A percentile compares a stretch with the other conserved stretches of the same genome.
These are phyloP conservation scores for Carex parvula DNA, from an alignment of 176 grass and related monocot genomes.

Conservation along the genomic window DNA sequence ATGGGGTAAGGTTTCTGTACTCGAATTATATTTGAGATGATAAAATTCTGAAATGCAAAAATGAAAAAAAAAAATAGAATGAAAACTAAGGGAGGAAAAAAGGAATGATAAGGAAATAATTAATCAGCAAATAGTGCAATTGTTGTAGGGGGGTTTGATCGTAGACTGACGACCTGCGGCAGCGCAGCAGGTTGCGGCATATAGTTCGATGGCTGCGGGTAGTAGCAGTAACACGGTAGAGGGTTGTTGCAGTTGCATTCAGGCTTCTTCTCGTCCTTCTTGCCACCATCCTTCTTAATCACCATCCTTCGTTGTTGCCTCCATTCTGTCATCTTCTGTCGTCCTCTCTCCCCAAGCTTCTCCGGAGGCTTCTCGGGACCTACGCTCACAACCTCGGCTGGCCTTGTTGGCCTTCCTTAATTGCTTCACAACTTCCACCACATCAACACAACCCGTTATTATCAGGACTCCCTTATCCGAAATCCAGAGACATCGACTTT, in stretches of 20 bases:
- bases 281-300: background rate
- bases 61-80: background rate
- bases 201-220: background rate
- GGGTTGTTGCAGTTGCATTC: background rate
- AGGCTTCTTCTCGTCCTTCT: background rate
- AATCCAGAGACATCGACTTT: constrained; percentile 55
- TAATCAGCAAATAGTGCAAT: constrained; percentile 3
- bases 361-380: constrained; percentile 43
- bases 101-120: background rate
- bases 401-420: constrained; percentile 38
- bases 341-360: constrained; percentile 1
- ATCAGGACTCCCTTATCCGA: constrained; percentile 44
- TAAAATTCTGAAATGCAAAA: background rate
- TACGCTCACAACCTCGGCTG: constrained; percentile 37
- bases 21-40: background rate
- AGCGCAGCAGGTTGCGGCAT: background rate
- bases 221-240: background rate
- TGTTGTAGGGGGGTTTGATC: background rate
- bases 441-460: constrained; percentile 53
- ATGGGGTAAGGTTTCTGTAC: background rate
- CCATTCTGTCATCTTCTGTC: background rate
- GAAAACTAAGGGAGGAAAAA: background rate
- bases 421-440: constrained; percentile 32
- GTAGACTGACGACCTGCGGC: background rate
- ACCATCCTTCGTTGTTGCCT: background rate